These are phyloP conservation scores for Globisporangium sylvaticum DNA, from an alignment of 352 stramenopile genomes.

Conservation along the genomic window DNA sequence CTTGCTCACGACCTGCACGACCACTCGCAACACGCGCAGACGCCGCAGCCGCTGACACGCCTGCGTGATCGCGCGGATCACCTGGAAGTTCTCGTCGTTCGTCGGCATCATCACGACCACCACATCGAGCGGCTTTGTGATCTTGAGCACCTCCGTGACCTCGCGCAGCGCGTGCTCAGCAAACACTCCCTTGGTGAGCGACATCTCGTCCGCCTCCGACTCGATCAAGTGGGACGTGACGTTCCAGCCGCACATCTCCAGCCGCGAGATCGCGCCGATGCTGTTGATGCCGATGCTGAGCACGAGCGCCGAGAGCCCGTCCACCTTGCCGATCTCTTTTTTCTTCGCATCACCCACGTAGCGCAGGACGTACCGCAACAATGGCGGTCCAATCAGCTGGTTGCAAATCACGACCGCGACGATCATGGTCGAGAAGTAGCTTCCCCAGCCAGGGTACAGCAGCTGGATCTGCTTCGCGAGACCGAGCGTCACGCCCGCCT, in stretches of 20 bases:
- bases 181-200: conserved; percentile 14
- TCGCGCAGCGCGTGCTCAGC: conserved; percentile 17
- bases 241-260: conserved; percentile 64
- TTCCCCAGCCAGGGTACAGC: conserved; percentile 63
- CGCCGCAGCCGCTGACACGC: conserved; percentile 45
- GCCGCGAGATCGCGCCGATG: conserved; percentile 32
- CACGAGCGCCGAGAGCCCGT: conserved; percentile 46
- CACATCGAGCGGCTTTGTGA: conserved; percentile 44
- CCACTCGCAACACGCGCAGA: conserved; percentile 47
- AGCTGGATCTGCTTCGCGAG: conserved; percentile 73
- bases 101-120: conserved; percentile 61
- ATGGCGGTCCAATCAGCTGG: conserved; percentile 52
- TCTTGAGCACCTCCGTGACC: conserved; percentile 28
- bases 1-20: conserved; percentile 42
- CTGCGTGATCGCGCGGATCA: conserved; percentile 46
- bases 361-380: conserved; percentile 53
- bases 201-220: conserved; percentile 22
- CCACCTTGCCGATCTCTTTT: conserved; percentile 54
- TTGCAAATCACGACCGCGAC: conserved; percentile 71
- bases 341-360: conserved; percentile 54
- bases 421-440: conserved; percentile 73
- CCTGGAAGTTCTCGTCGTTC: conserved; percentile 47
- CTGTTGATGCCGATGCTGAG: conserved; percentile 24
- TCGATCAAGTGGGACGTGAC: conserved; percentile 42
- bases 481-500: conserved; percentile 62